Conservation (phyloP, 345 rosid species). For the Psidium friedrichsthalianum region DNA sequence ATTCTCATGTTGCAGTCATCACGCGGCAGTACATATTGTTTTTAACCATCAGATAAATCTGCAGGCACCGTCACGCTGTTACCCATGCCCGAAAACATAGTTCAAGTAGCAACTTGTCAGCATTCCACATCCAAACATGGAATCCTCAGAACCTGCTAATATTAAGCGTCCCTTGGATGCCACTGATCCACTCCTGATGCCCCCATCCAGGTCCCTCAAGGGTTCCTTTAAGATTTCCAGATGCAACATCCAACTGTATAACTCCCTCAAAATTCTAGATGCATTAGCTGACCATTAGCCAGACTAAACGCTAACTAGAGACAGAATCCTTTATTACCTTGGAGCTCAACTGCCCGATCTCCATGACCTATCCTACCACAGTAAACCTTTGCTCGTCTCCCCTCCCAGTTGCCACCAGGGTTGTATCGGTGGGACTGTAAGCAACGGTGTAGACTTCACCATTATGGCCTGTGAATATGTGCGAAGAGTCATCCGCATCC, state of each 20-base stretch:
- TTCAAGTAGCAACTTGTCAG: too few relatives aligned
- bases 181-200: slow-evolving; percentile 88
- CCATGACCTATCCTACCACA: slow-evolving; percentile 85
- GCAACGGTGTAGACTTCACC: slow-evolving; percentile 71
- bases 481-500: slow-evolving; percentile 73
- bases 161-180: slow-evolving; percentile 93
- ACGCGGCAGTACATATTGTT: slow-evolving; percentile 76
- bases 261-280: slow-evolving; percentile 69
- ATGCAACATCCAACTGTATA: slow-evolving; percentile 60
- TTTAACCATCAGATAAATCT: too few relatives aligned
- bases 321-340: slow-evolving; percentile 74
- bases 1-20: slow-evolving; percentile 66
- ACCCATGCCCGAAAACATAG: slow-evolving; percentile 73
- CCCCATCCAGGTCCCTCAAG: slow-evolving; percentile 69
- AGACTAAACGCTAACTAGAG: slow-evolving; percentile 53
- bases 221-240: slow-evolving; percentile 42
- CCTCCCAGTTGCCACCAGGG: slow-evolving; percentile 86
- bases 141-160: slow-evolving; percentile 82
- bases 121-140: slow-evolving; percentile 95
- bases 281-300: slow-evolving; percentile 80
- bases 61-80: too few relatives aligned
- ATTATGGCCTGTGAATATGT: slow-evolving; percentile 78
- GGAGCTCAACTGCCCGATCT: slow-evolving; percentile 78
- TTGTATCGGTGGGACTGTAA: slow-evolving; percentile 71
- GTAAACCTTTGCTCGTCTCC: slow-evolving; percentile 73